Base-by-base conservation (phyloP, 345 rosid genomes). In the Bruguiera sexangula region DNA sequence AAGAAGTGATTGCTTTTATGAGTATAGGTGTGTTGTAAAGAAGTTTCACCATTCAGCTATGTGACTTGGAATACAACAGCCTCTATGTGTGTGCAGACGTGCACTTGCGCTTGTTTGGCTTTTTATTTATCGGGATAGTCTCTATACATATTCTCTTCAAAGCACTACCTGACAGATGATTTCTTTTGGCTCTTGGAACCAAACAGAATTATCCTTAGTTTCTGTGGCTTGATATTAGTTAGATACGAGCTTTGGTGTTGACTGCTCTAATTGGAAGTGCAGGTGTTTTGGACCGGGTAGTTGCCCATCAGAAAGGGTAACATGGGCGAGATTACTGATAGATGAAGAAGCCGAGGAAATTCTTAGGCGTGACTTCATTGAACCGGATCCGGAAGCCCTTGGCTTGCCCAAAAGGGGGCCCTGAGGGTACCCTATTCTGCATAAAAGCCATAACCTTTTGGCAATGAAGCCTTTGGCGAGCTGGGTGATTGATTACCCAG, bases 1-100 rank as follows among this genome's bases (percentile, higher is more conserved):
- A 78, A 86, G 99, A 80, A 90, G 84, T 48, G 91, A 98, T 75
- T 95, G 97, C 85, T 90, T 95, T 79, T 90, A 95, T 7, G 99
- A 90, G 79, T 90, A 88, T 78, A 86, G 93, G 98, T 94, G 74
- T 57, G n/a, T 21, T 6, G 9, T 26, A 15, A 37, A 53, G 15
- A 31, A 24, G 22, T 31, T n/a, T 10, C 43, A 29, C 13, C 24
- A 64, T 37, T 59, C 32, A n/a, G 34, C 37, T 16, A 20, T 50
- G 0, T 53, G 36, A 66, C 34, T 59, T 58, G 3, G 58, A 48
- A 8, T 10, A 36, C 39, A 6, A 36, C 8, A 36, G 8, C 39
- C 39, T 6, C 10, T 36, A 0, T 36, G 39, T 36, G 39, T 32
- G 5, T 6, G 36, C 36, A 32, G 0, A 6, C 36, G 36, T 32